Evolutionary conservation across 805 yeast species (phyloP), one percentile per base, ranked within the genome.

Genomic region (Candida maesae): DNA sequence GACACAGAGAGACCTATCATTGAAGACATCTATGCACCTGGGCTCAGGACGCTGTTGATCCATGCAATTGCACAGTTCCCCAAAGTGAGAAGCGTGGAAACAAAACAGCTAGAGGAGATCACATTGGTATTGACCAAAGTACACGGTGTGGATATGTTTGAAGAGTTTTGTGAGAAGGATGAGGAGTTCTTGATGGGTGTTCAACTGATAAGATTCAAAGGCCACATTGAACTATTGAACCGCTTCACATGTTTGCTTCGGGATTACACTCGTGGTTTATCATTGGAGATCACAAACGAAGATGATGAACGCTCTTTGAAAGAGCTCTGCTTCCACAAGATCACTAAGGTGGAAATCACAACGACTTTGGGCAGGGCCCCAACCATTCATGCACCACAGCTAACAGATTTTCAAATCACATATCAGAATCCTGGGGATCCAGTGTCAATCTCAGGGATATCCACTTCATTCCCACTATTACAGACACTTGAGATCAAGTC

Each of bases 291-390:
- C 12, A 18, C 16, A 27, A 32, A 29, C 4, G 36, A 71, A 69
- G 52, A 58, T 74, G 44, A 63, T 68, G 41, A 71, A 68, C 69
- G 2, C 74, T 70, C 51, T 71, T 68, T 48, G 73, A 70, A 44
- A 75, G 70, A 39, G 69, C n/a, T 38, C 7, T 4, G 12, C 6
- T 38, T 38, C 20, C 17, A 6, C 9, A 38, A 32, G 17, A 28
- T 25, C 18, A 32, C 27, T 18, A 38, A 18, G 19, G 8, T 38
- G 5, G 33, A 33, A 14, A 20, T 38, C 14, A 26, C 36, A 10
- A 38, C 36, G 3, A 25, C 35, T 5, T 15, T 38, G 6, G 31
- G 33, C 26, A 25, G 33, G 16, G 21, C 21, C 16, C 35, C 36
- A 14, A 14, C 11, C 8, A 17, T 38, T 5, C 32, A 19, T 12